Conservation (phyloP, 257 asterid genomes). For the Forsythia viridissima region DNA sequence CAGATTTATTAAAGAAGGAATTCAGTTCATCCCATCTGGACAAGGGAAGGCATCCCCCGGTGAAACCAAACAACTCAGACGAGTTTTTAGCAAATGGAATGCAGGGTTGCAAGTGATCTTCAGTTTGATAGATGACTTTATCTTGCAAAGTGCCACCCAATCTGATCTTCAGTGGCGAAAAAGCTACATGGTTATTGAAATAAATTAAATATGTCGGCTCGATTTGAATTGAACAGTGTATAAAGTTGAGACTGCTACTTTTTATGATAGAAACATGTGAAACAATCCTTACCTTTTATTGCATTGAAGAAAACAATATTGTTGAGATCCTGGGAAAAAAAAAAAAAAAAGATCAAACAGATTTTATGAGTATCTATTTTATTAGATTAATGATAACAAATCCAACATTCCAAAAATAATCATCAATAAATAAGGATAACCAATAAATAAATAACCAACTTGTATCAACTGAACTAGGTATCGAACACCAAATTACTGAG, state of each 20-base stretch:
- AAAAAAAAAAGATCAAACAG: constrained; percentile 17
- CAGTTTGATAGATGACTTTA: constrained; percentile 64
- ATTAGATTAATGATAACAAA: background rate
- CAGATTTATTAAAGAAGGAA: constrained; percentile 61
- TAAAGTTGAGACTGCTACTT: background rate
- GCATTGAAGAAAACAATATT: constrained; percentile 66
- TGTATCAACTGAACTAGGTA: too few relatives aligned
- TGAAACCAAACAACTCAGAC: constrained; percentile 60
- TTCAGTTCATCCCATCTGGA: constrained; percentile 84
- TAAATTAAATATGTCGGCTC: constrained; percentile 19
- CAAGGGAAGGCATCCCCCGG: constrained; percentile 72
- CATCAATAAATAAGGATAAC: background rate
- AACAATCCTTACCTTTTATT: constrained; percentile 55
- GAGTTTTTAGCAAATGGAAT: constrained; percentile 45
- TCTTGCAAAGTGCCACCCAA: constrained; percentile 90
- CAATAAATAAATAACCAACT: background rate
- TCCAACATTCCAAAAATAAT: background rate
- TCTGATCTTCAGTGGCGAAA: constrained; percentile 86
- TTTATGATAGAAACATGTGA: background rate
- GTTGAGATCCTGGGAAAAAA: constrained; percentile 86
- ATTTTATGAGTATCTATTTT: background rate
- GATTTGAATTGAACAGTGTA: constrained; percentile 7
- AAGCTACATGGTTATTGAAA: constrained; percentile 49
- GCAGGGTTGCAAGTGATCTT: constrained; percentile 54
- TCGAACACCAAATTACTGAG: background rate